A percentile compares a stretch with the other conserved stretches of the same genome.
Conservation (phyloP, 108 stramenopile species). For the Cylindrotheca closterium region DNA sequence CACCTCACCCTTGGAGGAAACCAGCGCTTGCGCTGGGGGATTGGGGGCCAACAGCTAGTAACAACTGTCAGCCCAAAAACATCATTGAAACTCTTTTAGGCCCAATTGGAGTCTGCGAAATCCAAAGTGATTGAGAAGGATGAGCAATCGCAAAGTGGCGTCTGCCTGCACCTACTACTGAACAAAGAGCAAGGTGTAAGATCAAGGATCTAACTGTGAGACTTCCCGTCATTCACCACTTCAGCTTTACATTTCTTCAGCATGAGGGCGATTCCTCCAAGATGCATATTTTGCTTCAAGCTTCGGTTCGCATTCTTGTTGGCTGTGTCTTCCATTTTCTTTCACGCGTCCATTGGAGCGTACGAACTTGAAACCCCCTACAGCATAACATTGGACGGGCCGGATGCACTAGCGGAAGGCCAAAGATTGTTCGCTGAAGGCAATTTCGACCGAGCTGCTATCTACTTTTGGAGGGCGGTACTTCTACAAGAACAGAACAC, state of each 20-base stretch:
- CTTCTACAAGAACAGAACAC: constrained; percentile 46
- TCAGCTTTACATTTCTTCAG: no score
- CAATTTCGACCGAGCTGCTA: constrained; percentile 52
- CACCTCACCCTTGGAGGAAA: constrained; percentile 83
- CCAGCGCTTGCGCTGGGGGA: no score
- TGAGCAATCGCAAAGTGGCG: no score
- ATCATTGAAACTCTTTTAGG: no score
- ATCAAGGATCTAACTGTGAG: no score
- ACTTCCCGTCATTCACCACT: no score
- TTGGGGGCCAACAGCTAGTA: no score
- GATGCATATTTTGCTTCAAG: constrained; percentile 74
- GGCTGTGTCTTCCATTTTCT: neutral
- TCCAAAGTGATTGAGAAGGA: no score
- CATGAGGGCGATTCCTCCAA: no score
- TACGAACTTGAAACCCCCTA: constrained; percentile 14
- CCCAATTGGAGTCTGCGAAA: no score
- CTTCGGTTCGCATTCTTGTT: neutral
- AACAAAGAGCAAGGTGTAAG: constrained; percentile 48
- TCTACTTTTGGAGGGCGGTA: constrained; percentile 69
- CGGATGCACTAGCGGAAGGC: constrained; percentile 49
- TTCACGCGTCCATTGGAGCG: neutral
- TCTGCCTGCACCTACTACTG: no score
- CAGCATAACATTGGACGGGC: constrained; percentile 39
- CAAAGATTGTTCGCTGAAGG: constrained; percentile 37
- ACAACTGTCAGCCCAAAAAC: no score